Base-by-base conservation (phyloP, 106 monocot genomes). In the Apostasia ramifera region DNA sequence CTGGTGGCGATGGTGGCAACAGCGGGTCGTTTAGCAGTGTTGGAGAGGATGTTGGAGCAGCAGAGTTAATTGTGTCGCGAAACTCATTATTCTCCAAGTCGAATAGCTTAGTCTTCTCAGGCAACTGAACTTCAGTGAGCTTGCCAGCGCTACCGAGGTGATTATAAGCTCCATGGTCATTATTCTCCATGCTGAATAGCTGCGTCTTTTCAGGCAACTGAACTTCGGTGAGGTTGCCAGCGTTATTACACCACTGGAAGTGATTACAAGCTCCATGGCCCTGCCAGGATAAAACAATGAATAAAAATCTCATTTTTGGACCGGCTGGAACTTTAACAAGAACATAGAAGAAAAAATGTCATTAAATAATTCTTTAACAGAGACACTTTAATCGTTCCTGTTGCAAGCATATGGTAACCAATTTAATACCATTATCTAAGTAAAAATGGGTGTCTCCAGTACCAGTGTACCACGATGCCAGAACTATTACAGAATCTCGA, bases 261-360 rank as follows among this genome's bases (percentile, higher is more conserved):
- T 59, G 59, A 8, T 59, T 59, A 8, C 59, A 59, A 59, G 59
- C 59, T 40, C 59, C 59, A 8, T 59, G 59, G 40, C 59, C 59
- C 59, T 59, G 8, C 26, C 40, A 40, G 8, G 40, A 37, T 57
- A 5, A 58, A 37, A 39, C 5, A 58, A 38, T 26, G 26, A 26
- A 26, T 26, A 26, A 26, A 26, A 26, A 26, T 26, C 26, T 26
- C 26, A 26, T 26, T 26, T 26, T 26, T 26, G 26, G 26, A 26
- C 26, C 26, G 26, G 26, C 26, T 26, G 26, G 26, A 26, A 26
- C 26, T 26, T 26, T 26, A 26, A 26, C 26, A 26, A 0, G 26
- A 26, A 26, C 26, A 26, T 26, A 26, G 26, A 26, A 26, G 26
- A 26, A 26, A 26, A 26, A 26, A 26, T 26, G 26, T 26, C 26